Evolutionary conservation across 2,329 filamentous ascomycete genomes (phyloP).

Genomic region (Pyrenophora graminea): DNA sequence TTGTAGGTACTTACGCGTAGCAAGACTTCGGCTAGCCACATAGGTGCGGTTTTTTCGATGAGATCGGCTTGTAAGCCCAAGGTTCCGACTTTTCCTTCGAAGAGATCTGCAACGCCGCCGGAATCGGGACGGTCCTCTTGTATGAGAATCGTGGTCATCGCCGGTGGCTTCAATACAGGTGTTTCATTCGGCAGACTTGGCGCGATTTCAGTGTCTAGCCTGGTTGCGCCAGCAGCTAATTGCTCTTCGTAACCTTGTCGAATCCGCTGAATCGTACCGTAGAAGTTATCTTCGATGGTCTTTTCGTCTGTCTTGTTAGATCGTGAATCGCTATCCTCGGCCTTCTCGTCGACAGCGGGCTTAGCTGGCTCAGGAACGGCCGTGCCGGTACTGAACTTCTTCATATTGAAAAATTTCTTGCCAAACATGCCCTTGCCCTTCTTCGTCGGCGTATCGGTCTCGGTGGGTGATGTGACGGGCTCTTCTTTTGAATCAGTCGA

Average conservation of each 20-base stretch:
- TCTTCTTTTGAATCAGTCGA: slow-evolving; percentile 38
- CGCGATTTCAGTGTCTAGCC: slow-evolving; percentile 66
- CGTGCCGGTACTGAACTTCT: slow-evolving; percentile 74
- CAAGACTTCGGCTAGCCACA: slow-evolving; percentile 90
- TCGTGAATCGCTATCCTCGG: slow-evolving; percentile 63
- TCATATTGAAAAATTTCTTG: slow-evolving; percentile 85
- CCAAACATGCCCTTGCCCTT: slow-evolving; percentile 70
- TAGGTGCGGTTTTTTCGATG: slow-evolving; percentile 83
- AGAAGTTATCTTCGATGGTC: slow-evolving; percentile 75
- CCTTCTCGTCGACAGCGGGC: slow-evolving; percentile 75
- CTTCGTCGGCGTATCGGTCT: slow-evolving; percentile 48
- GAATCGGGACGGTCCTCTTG: slow-evolving; percentile 67
- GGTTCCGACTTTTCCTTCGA: slow-evolving; percentile 82
- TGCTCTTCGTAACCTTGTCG: slow-evolving; percentile 73
- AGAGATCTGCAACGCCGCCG: slow-evolving; percentile 77
- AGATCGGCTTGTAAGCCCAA: slow-evolving; percentile 77
- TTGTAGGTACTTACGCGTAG: slow-evolving; percentile 59
- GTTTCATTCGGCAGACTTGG: slow-evolving; percentile 75
- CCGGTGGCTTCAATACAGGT: slow-evolving; percentile 73
- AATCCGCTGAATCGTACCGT: slow-evolving; percentile 73
- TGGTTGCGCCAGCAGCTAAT: slow-evolving; percentile 55
- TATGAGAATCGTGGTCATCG: slow-evolving; percentile 65
- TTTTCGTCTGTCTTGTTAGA: slow-evolving; percentile 67
- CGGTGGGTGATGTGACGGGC: slow-evolving; percentile 48
- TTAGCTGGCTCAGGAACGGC: slow-evolving; percentile 67